Evolutionary conservation across 2,329 filamentous ascomycete genomes (phyloP).

Genomic region (Botrytis fabae): DNA sequence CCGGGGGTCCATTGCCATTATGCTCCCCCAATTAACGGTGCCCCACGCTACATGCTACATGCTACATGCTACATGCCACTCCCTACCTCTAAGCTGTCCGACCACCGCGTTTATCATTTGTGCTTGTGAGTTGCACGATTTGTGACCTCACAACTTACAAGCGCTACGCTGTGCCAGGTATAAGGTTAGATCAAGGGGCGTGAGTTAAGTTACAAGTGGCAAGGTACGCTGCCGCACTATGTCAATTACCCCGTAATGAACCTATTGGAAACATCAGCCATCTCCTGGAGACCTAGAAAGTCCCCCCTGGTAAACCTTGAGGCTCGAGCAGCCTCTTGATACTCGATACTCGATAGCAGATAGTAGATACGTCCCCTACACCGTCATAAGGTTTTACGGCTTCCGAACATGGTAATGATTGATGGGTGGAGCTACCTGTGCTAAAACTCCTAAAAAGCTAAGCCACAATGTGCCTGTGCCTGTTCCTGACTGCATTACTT

Average conservation of each 20-base stretch:
- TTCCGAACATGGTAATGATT: background rate
- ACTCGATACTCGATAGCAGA: constrained; percentile 6
- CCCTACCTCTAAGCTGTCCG: background rate
- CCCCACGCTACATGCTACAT: constrained; percentile 16
- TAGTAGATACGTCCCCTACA: constrained; percentile 15
- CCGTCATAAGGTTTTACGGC: constrained; percentile 14
- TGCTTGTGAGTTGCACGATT: constrained; percentile 13
- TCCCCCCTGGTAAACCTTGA: constrained; percentile 10
- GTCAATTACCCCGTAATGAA: constrained; percentile 1
- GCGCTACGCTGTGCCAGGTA: constrained; percentile 10
- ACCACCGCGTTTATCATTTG: constrained; percentile 16
- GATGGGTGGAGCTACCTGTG: background rate
- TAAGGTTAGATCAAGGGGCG: constrained; percentile 4
- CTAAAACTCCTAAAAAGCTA: constrained; percentile 16
- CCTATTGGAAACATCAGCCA: constrained; percentile 16
- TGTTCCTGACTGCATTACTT: constrained; percentile 14
- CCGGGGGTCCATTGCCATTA: constrained; percentile 16
- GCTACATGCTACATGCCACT: constrained; percentile 8
- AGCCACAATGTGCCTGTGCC: constrained; percentile 20
- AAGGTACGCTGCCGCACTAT: constrained; percentile 16
- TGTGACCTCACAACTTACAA: constrained; percentile 8
- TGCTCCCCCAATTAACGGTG: constrained; percentile 15
- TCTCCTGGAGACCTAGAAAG: constrained; percentile 3
- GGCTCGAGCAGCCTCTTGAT: constrained; percentile 11
- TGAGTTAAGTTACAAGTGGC: constrained; percentile 6